Conservation (phyloP, 495 filamentous ascomycete genomes). For the Hypoxylon perforatum region DNA sequence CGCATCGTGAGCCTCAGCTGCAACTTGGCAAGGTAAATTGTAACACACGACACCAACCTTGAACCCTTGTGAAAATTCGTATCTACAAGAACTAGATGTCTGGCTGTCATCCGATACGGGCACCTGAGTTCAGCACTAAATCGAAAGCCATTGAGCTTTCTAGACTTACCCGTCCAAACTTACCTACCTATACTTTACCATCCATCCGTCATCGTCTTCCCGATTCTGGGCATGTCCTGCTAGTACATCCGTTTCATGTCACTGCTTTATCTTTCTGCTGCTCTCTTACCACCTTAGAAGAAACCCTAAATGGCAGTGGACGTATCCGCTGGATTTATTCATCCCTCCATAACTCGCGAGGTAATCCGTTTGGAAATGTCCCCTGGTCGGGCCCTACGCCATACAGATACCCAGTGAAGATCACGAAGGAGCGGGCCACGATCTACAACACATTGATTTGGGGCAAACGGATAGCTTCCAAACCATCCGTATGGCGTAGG, state of each 20-base stretch:
- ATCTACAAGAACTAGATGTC: too few relatives aligned
- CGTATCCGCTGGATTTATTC: neutral
- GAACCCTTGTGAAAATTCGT: conserved; percentile 12
- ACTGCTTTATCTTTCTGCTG: too few relatives aligned
- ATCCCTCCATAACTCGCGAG: conserved; percentile 12
- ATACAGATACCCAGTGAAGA: conserved; percentile 45
- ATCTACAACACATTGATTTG: conserved; percentile 50
- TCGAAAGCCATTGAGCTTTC: neutral
- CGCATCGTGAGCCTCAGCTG: conserved; percentile 12
- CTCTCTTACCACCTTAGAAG: neutral
- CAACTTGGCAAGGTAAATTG: neutral
- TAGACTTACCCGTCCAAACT: neutral
- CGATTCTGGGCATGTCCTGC: too few relatives aligned
- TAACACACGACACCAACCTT: conserved; percentile 12
- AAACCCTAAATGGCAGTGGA: neutral
- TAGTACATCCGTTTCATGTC: too few relatives aligned
- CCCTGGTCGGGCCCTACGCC: conserved; percentile 25
- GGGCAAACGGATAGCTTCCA: conserved; percentile 45
- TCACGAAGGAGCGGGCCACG: conserved; percentile 52
- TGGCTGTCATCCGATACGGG: too few relatives aligned
- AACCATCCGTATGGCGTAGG: conserved; percentile 42
- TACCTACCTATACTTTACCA: too few relatives aligned
- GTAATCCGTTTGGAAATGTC: conserved; percentile 9
- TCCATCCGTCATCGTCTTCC: too few relatives aligned
- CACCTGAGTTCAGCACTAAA: too few relatives aligned